These are phyloP conservation scores for Lanmaoa pseudosensibilis DNA, from an alignment of 768 basidiomycete species.

Conservation along the genomic window DNA sequence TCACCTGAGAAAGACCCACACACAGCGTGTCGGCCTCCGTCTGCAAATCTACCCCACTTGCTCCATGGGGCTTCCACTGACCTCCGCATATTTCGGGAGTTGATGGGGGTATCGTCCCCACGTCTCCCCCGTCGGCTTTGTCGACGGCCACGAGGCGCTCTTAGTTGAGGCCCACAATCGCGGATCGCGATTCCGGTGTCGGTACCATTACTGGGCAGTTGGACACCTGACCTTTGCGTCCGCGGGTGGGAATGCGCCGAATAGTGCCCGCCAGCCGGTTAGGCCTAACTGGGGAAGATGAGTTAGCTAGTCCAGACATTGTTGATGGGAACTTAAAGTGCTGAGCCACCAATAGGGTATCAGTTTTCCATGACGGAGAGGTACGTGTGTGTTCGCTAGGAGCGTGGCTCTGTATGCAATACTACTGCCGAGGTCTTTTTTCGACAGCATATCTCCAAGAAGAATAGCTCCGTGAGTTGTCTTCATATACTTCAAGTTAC, in stretches of 20 bases:
- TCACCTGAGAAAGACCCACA: conserved; percentile 3
- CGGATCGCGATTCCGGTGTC: neutral
- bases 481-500: neutral
- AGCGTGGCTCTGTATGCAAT: neutral
- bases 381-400: neutral
- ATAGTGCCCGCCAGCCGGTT: neutral
- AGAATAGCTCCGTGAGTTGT: neutral
- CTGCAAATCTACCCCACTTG: neutral
- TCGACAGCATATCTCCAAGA: neutral
- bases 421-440: neutral
- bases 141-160: neutral
- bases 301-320: neutral
- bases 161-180: neutral
- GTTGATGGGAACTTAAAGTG: neutral
- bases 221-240: neutral
- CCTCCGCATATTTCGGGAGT: neutral
- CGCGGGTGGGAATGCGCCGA: neutral
- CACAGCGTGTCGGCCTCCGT: neutral
- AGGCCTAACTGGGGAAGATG: neutral
- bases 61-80: neutral
- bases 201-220: neutral
- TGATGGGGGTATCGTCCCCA: neutral
- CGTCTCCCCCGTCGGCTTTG: neutral
- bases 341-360: neutral
- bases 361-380: neutral